Conservation (phyloP, 2,329 filamentous ascomycete species). For the Pseudopyrenochaeta lycopersici region DNA sequence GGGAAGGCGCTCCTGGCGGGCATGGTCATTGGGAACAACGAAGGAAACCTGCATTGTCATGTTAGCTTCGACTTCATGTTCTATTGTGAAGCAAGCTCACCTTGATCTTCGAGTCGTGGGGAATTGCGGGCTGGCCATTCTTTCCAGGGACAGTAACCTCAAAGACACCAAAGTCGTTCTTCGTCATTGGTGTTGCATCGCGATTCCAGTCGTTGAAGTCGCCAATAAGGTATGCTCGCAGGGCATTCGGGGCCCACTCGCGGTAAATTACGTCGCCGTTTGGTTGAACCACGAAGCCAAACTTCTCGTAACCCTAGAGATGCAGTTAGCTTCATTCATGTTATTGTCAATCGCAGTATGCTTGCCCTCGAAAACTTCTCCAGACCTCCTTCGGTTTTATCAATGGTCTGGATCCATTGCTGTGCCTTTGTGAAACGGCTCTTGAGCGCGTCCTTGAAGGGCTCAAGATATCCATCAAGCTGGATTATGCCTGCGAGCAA, state of each 20-base stretch:
- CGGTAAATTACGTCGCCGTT: constrained; percentile 89
- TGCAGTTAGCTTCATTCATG: constrained; percentile 23
- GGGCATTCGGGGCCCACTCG: constrained; percentile 95
- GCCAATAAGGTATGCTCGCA: constrained; percentile 84
- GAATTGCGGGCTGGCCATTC: constrained; percentile 79
- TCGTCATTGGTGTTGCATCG: constrained; percentile 85
- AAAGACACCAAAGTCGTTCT: constrained; percentile 85
- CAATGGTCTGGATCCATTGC: constrained; percentile 84
- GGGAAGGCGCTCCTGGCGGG: constrained; percentile 83
- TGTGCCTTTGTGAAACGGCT: constrained; percentile 81
- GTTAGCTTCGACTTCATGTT: neutral
- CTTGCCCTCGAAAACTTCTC: constrained; percentile 87
- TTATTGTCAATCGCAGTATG: neutral
- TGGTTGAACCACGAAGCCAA: constrained; percentile 81
- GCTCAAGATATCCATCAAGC: constrained; percentile 88
- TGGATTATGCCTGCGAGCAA: constrained; percentile 76
- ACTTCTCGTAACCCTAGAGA: constrained; percentile 80
- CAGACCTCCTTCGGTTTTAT: constrained; percentile 85
- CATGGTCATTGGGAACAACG: constrained; percentile 77
- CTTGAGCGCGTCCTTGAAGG: constrained; percentile 81
- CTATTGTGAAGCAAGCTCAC: constrained; percentile 56
- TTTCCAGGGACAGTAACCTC: constrained; percentile 79
- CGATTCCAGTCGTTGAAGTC: constrained; percentile 97
- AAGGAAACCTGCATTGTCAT: constrained; percentile 74
- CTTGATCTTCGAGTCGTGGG: constrained; percentile 96